These are phyloP conservation scores for Batrachochytrium dendrobatidis DNA, from an alignment of 371 early-diverging fungal species.

Conservation along the genomic window DNA sequence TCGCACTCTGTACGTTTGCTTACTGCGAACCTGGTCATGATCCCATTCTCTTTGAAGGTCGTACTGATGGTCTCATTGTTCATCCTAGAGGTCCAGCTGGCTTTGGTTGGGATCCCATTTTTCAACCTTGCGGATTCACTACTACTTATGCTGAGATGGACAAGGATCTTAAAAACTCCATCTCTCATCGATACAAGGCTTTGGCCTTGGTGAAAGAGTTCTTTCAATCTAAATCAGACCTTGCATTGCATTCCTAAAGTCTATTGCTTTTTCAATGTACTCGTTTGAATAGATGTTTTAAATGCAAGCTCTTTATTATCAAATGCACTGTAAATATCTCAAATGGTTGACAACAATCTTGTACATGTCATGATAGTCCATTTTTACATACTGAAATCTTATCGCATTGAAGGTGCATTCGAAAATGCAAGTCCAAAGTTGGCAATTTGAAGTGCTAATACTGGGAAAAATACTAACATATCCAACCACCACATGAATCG, in stretches of 20 bases:
- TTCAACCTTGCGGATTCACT: conserved; percentile 77
- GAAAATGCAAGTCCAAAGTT: conserved; percentile 16
- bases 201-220: conserved; percentile 56
- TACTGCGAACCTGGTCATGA: conserved; percentile 77
- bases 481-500: conserved; percentile 9
- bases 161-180: conserved; percentile 71
- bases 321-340: no score
- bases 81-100: conserved; percentile 68
- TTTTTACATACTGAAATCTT: neutral
- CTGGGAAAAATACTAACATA: conserved; percentile 7
- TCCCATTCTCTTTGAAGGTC: conserved; percentile 84
- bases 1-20: conserved; percentile 87
- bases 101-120: conserved; percentile 96
- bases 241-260: no score
- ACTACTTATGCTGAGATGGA: conserved; percentile 88
- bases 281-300: neutral
- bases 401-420: neutral
- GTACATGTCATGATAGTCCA: neutral
- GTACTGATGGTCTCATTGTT: conserved; percentile 79
- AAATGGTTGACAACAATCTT: no score
- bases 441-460: conserved; percentile 8
- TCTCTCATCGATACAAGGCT: conserved; percentile 82
- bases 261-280: no score
- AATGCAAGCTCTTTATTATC: no score
- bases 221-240: conserved; percentile 10